Conservation (phyloP, 2,329 filamentous ascomycete species). For the Phyllosticta ampelicida region DNA sequence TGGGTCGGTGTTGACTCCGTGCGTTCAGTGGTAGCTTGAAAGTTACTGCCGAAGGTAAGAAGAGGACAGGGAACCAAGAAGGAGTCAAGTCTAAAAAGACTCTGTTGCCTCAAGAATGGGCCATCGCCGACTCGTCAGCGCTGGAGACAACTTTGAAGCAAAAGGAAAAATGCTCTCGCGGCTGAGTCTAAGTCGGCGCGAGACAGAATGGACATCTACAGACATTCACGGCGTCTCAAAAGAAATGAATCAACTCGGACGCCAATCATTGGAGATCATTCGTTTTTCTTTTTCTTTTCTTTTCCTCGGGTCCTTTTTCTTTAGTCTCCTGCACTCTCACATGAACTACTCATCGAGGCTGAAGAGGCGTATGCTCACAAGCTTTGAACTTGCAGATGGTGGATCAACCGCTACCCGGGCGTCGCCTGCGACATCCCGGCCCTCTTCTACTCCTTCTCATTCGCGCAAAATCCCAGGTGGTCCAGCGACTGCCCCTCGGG, state of each 20-base stretch:
- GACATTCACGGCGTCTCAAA: background rate
- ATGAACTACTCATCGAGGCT: background rate
- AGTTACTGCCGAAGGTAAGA: background rate
- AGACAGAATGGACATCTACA: background rate
- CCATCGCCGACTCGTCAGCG: background rate
- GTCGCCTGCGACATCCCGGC: conserved; percentile 48
- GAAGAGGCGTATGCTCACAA: background rate
- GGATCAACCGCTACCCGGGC: conserved; percentile 48
- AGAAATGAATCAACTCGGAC: background rate
- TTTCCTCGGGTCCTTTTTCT: background rate
- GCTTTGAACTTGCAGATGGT: conserved; percentile 35
- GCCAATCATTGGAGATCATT: background rate
- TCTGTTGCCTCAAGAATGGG: background rate
- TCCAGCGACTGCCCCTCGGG: conserved; percentile 39
- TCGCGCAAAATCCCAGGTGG: conserved; percentile 43
- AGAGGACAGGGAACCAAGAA: background rate
- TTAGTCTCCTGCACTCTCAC: background rate
- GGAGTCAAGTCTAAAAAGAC: background rate
- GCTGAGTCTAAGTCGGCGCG: background rate
- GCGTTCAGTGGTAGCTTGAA: background rate
- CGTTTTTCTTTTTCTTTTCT: background rate
- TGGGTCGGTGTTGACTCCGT: background rate
- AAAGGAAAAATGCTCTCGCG: background rate
- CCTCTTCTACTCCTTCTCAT: conserved; percentile 46
- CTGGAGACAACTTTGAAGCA: background rate